These are phyloP conservation scores for Penstemon davidsonii DNA, from an alignment of 257 asterid genomes.

Conservation along the genomic window DNA sequence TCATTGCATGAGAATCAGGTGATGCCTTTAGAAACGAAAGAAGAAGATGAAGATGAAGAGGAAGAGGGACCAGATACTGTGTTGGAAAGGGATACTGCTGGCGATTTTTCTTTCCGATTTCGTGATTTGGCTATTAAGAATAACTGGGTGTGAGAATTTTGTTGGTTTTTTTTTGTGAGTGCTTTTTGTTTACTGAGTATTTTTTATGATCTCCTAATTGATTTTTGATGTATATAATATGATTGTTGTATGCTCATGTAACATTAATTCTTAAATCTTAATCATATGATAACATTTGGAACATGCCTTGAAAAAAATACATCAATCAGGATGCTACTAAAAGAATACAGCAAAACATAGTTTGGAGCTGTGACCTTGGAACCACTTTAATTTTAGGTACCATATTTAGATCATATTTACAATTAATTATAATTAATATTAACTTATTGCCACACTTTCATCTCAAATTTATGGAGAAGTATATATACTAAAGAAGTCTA, in stretches of 20 bases:
- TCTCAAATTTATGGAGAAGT: too few relatives aligned
- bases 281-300: too few relatives aligned
- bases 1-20: constrained; percentile 33
- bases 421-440: too few relatives aligned
- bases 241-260: background rate
- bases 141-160: constrained; percentile 59
- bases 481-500: too few relatives aligned
- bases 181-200: background rate
- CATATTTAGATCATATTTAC: too few relatives aligned
- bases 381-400: background rate
- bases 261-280: too few relatives aligned
- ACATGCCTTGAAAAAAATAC: too few relatives aligned
- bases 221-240: background rate
- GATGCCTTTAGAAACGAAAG: constrained; percentile 31
- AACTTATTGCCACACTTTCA: too few relatives aligned
- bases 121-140: constrained; percentile 60
- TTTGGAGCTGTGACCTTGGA: background rate
- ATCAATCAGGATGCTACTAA: background rate
- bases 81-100: constrained; percentile 71
- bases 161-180: background rate
- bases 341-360: too few relatives aligned
- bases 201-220: background rate
- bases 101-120: constrained; percentile 67
- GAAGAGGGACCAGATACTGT: constrained; percentile 33
- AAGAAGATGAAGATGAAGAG: constrained; percentile 26